Conservation (phyloP, 208 protist species). For the Trypanosoma rangeli region DNA sequence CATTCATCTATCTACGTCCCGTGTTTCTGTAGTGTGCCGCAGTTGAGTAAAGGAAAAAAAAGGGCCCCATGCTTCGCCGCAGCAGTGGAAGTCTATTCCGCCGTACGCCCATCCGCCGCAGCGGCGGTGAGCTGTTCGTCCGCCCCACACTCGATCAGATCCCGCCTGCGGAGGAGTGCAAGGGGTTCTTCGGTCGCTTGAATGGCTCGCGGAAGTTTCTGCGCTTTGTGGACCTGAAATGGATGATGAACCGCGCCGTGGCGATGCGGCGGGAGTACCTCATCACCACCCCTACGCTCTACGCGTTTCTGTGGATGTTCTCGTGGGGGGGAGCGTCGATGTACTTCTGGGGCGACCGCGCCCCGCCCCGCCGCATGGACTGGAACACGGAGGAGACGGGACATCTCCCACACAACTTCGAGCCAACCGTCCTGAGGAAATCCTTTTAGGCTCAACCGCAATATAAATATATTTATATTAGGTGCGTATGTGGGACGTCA, state of each 20-base stretch:
- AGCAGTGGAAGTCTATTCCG: constrained; percentile 64
- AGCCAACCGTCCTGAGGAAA: constrained; percentile 66
- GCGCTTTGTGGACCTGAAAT: constrained; percentile 88
- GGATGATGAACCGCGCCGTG: constrained; percentile 90
- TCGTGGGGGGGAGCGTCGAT: constrained; percentile 81
- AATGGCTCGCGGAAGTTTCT: constrained; percentile 60
- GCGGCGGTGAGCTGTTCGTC: constrained; percentile 84
- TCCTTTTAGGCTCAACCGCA: constrained; percentile 35
- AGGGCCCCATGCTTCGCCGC: constrained; percentile 72
- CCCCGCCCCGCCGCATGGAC: constrained; percentile 81
- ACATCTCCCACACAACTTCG: constrained; percentile 70
- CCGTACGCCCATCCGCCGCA: constrained; percentile 65
- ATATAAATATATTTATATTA: not conserved
- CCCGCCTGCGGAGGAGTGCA: constrained; percentile 49
- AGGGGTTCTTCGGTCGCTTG: constrained; percentile 79
- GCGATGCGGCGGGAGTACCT: constrained; percentile 85
- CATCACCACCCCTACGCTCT: constrained; percentile 81
- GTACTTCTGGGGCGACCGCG: constrained; percentile 78
- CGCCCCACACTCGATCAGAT: constrained; percentile 80
- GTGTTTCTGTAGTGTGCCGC: not conserved
- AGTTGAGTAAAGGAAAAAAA: constrained; percentile 6
- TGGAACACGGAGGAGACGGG: constrained; percentile 89
- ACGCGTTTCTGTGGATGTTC: constrained; percentile 83
- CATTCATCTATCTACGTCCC: not conserved
- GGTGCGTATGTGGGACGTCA: not conserved